phyloP scores from a whole-genome alignment of 2,329 filamentous ascomycete genomes.

The Aspergillus sp. region DNA sequence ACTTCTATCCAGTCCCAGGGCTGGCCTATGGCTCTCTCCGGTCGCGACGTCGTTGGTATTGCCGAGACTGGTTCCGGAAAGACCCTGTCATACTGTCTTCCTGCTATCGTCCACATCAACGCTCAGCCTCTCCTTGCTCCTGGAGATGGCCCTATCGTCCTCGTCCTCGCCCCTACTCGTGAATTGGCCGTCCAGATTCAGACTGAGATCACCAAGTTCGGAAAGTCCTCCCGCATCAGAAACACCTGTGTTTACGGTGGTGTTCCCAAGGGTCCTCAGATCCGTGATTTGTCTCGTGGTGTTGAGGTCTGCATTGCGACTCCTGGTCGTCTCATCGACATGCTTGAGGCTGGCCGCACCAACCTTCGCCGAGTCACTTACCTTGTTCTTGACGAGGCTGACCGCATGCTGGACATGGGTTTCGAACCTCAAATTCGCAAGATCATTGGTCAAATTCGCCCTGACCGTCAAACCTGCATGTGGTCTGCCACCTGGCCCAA shows the following conservation, averaged over 20 bases:
- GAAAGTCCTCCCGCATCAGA: slow-evolving; percentile 94
- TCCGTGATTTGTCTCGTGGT: slow-evolving; percentile 88
- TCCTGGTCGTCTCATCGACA: slow-evolving; percentile 95
- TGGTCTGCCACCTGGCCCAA: slow-evolving; percentile 99
- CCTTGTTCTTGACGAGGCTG: slow-evolving; percentile 95
- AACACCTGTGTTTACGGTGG: slow-evolving; percentile 99
- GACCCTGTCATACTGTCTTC: slow-evolving; percentile 96
- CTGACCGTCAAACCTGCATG: slow-evolving; percentile 98
- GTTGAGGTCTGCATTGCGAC: slow-evolving; percentile 99
- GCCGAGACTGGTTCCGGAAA: slow-evolving; percentile 99
- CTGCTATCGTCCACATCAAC: slow-evolving; percentile 99
- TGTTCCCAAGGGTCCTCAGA: slow-evolving; percentile 96
- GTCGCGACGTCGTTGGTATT: slow-evolving; percentile 97
- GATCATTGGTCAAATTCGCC: slow-evolving; percentile 95
- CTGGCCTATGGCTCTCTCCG: slow-evolving; percentile 98
- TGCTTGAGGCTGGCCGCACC: slow-evolving; percentile 96
- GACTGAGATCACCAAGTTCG: slow-evolving; percentile 97
- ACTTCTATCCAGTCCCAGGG: slow-evolving; percentile 98
- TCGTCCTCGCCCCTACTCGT: slow-evolving; percentile 93
- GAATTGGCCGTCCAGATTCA: slow-evolving; percentile 98
- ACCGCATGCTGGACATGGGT: slow-evolving; percentile 99
- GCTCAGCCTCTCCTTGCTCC: slow-evolving; percentile 93
- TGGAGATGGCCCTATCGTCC: slow-evolving; percentile 92
- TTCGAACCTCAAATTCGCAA: slow-evolving; percentile 99
- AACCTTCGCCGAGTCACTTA: slow-evolving; percentile 98